These are phyloP conservation scores for Colletotrichum sp. DNA, from an alignment of 2,329 filamentous ascomycete genomes.

Conservation along the genomic window DNA sequence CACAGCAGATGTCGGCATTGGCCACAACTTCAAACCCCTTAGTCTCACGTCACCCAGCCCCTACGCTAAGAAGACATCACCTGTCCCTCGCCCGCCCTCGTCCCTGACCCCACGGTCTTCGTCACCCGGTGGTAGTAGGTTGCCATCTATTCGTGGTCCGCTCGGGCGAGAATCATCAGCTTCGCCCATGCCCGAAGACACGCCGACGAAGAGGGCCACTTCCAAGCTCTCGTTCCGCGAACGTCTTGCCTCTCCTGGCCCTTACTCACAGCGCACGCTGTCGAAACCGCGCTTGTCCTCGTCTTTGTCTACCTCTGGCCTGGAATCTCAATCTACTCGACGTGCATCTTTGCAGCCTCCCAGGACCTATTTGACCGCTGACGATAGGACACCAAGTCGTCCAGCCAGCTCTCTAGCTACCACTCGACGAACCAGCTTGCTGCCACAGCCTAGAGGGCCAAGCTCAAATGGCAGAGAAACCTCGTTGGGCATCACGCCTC, in stretches of 20 bases:
- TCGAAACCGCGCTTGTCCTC: constrained; percentile 48
- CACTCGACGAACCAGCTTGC: constrained; percentile 56
- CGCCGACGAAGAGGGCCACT: constrained; percentile 47
- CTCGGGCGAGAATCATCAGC: constrained; percentile 50
- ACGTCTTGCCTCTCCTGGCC: constrained; percentile 53
- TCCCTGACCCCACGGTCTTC: constrained; percentile 45
- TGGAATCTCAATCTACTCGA: constrained; percentile 41
- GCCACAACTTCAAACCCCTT: constrained; percentile 71
- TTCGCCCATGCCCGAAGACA: constrained; percentile 51
- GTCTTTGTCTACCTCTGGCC: constrained; percentile 48
- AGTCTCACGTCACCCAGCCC: constrained; percentile 65
- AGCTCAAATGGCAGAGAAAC: constrained; percentile 50
- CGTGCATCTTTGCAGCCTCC: constrained; percentile 60
- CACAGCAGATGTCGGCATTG: constrained; percentile 65
- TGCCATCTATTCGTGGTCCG: constrained; percentile 55
- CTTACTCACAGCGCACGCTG: constrained; percentile 50
- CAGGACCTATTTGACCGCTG: constrained; percentile 33
- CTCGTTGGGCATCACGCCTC: constrained; percentile 49
- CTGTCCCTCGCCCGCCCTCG: constrained; percentile 45
- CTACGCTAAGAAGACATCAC: constrained; percentile 51
- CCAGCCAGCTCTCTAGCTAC: constrained; percentile 62
- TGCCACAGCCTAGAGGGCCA: constrained; percentile 51
- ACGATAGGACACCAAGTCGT: constrained; percentile 40
- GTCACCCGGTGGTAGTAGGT: constrained; percentile 43
- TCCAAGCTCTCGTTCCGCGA: constrained; percentile 61